Evolutionary conservation across 148 eudicot genomes (phyloP).

Genomic region (Amaranthus hypochondriacus): DNA sequence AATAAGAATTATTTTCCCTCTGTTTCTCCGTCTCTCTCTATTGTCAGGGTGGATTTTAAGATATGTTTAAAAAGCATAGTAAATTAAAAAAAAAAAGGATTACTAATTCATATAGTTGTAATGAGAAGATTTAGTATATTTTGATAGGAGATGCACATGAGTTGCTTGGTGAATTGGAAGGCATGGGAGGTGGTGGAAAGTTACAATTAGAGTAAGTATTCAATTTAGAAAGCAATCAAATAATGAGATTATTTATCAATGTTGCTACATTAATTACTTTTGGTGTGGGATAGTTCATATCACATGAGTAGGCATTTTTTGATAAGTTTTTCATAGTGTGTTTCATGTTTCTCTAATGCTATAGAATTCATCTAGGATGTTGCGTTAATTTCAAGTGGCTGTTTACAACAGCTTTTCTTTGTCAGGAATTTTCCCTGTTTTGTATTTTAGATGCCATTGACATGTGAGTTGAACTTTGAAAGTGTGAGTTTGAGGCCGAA

Average conservation of each 20-base stretch:
- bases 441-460: too few relatives aligned
- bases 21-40: background rate
- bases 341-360: too few relatives aligned
- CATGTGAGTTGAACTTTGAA: too few relatives aligned
- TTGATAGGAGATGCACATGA: conserved; percentile 67
- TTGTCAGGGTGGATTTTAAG: background rate
- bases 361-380: too few relatives aligned
- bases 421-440: too few relatives aligned
- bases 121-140: conserved; percentile 17
- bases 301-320: too few relatives aligned
- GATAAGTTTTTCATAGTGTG: too few relatives aligned
- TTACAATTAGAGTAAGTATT: conserved; percentile 70
- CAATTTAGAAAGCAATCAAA: conserved; percentile 14
- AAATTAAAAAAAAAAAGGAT: background rate
- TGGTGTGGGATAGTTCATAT: too few relatives aligned
- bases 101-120: background rate
- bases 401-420: too few relatives aligned
- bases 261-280: background rate
- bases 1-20: background rate
- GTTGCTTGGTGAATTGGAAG: conserved; percentile 91
- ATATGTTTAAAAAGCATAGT: background rate
- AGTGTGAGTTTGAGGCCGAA: too few relatives aligned
- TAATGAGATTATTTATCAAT: background rate
- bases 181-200: conserved; percentile 99
- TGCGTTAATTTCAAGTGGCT: too few relatives aligned